Conservation (phyloP, 2,329 filamentous ascomycete species). For the Boeremia lycopersici region DNA sequence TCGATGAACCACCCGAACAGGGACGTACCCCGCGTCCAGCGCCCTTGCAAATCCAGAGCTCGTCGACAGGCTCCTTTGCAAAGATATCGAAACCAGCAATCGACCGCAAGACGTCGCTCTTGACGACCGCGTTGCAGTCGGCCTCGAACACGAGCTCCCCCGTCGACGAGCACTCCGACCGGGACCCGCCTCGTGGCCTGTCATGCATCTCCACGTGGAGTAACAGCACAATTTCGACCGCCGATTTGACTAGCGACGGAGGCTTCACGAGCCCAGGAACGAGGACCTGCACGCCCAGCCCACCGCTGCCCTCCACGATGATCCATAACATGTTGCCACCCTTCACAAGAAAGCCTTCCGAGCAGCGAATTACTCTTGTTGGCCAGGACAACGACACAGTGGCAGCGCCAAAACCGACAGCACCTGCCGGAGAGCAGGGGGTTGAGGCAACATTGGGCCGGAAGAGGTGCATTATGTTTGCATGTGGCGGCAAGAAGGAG, state of each 20-base stretch:
- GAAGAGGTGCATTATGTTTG: constrained; percentile 92
- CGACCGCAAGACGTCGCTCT: constrained; percentile 73
- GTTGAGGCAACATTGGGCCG: constrained; percentile 71
- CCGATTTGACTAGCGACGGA: constrained; percentile 93
- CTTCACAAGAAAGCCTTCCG: constrained; percentile 48
- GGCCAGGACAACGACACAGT: constrained; percentile 41
- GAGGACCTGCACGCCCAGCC: constrained; percentile 86
- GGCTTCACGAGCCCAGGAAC: constrained; percentile 83
- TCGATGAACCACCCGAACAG: constrained; percentile 88
- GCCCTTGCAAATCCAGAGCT: constrained; percentile 46
- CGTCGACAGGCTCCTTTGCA: constrained; percentile 50
- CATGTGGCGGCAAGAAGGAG: constrained; percentile 67
- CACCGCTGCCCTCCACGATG: constrained; percentile 70
- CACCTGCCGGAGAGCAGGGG: constrained; percentile 57
- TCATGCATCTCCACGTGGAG: constrained; percentile 73
- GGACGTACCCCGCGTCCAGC: constrained; percentile 55
- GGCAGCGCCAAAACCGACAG: neutral
- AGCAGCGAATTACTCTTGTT: constrained; percentile 45
- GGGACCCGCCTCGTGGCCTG: constrained; percentile 48
- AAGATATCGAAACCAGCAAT: constrained; percentile 57
- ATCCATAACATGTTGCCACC: constrained; percentile 45
- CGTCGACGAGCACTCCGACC: constrained; percentile 50
- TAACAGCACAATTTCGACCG: constrained; percentile 82
- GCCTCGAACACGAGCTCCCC: constrained; percentile 48
- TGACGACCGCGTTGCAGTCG: constrained; percentile 80